Base-by-base conservation (phyloP, 2,329 filamentous ascomycete species). In the Fusarium lyarnte region DNA sequence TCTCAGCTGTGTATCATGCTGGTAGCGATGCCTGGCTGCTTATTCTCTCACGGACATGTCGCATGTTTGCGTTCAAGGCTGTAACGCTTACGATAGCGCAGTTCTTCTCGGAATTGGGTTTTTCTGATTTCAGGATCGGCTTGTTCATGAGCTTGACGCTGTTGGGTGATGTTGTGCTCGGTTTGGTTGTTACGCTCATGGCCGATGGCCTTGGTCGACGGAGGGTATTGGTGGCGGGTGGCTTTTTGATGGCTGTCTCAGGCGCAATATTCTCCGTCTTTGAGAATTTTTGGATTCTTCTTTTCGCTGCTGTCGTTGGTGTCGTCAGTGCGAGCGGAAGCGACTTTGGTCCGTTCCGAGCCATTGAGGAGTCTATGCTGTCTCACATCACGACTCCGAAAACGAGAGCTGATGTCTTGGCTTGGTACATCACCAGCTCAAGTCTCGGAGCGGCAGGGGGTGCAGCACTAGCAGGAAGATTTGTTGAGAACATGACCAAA, bases 271-370 rank as follows among this genome's bases (percentile, higher is more conserved):
- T 91, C 77, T 85, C 83, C 0, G 57, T 85, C 3, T 86, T 84
- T 63, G 86, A 87, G 29, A 88, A 87, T 66, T 92, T 87, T 72
- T 91, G 89, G 88, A 79, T 89, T 19, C 79, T 91, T 10, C 79
- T 91, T 7, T 72, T 84, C 0, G 89, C 89, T 1, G 88, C 89
- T 2, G 84, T 91, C 7, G 80, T 90, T 6, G 89, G 90, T 4
- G 88, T 91, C 8, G 87, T 91, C 58, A 90, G 87, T 77, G 86
- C 89, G 0, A 90, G 83, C 5, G 90, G 90, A 11, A 87, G 89
- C 21, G 91, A 92, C 72, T 91, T 92, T 76, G 91, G 90, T 0
- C 90, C 91, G 0, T 92, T 92, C 72, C 83, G 90, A 41, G 89
- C 89, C 7, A 88, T 93, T 36, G 91, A 92, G 76, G 90, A 92